Evolutionary conservation across 1,284 basidiomycete genomes (phyloP), one percentile per base, ranked within the genome.

Genomic region (Rhodofomes roseus): DNA sequence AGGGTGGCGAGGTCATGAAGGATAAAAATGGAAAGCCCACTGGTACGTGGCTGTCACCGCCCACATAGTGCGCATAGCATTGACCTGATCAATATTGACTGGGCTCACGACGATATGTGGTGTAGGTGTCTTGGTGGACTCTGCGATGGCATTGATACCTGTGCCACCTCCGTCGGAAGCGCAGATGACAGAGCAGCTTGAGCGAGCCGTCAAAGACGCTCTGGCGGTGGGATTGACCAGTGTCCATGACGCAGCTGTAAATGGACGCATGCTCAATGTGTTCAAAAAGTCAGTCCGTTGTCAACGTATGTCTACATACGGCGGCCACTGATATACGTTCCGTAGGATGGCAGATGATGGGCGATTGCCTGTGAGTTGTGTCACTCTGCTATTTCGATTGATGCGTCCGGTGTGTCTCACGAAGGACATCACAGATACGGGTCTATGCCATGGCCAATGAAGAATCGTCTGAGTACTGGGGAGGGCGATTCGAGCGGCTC

Each of bases 191-290:
- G 75, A 79, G 20, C 91, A 82, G 68, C 87, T 92, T 58, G 75
- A 84, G n/a, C 76, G 78, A 18, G 81, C 91, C 0, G 79, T 89
- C 54, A 73, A 75, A 36, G 87, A 92, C 66, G 92, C 89, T 0
- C 76, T 94, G 16, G 77, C 81, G 1, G 82, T 85, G 50, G 95
- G 95, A 3, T 72, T 97, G 54, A 94, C 91, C 0, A 87, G 83
- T 14, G 85, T 96, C 7, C 93, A 96, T 63, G 94, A 96, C 68
- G 95, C 94, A 0, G 80, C 77, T 16, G 79, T 86, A 0, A 72
- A 73, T 14, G 77, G 81, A 0, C 74, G 75, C 0, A 79, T 81
- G 48, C 81, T 93, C 18, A 73, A 77, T 2, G 91, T 94, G 64
- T 92, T 86, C 75, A 80, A 80, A 63, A 78, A 78, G 92, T 90